Evolutionary conservation across 1,139 yeast species (phyloP).

Genomic region (Candida sp.): DNA sequence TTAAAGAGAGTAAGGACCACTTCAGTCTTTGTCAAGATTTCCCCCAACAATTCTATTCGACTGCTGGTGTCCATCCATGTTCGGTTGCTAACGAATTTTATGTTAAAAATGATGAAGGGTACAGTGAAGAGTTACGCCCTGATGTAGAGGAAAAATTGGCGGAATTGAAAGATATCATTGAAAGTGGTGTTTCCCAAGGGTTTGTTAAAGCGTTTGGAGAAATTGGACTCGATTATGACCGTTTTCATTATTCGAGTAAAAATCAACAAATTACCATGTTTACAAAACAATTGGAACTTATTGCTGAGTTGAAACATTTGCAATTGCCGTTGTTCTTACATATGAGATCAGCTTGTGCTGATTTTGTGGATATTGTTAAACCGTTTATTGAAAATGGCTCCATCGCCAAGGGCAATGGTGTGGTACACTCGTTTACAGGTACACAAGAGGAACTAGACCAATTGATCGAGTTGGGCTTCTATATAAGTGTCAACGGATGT

Average conservation of each 20-base stretch:
- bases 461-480: slow-evolving; percentile 58
- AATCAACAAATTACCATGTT: slow-evolving; percentile 69
- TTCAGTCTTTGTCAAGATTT: slow-evolving; percentile 29
- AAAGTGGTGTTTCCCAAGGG: slow-evolving; percentile 46
- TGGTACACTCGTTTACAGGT: slow-evolving; percentile 96
- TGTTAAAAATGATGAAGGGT: slow-evolving; percentile 13
- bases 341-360: slow-evolving; percentile 85
- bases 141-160: slow-evolving; percentile 36
- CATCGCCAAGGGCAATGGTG: slow-evolving; percentile 48
- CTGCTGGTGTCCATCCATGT: slow-evolving; percentile 97
- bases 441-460: slow-evolving; percentile 54
- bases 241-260: slow-evolving; percentile 71
- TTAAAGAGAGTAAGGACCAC: slow-evolving; percentile 56
- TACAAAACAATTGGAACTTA: slow-evolving; percentile 64
- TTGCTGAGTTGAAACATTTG: slow-evolving; percentile 43
- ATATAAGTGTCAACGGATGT: slow-evolving; percentile 88
- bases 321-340: slow-evolving; percentile 81
- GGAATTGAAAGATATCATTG: slow-evolving; percentile 47
- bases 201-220: slow-evolving; percentile 82
- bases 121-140: slow-evolving; percentile 19
- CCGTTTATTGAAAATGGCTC: slow-evolving; percentile 50
- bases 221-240: slow-evolving; percentile 89
- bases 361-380: slow-evolving; percentile 59
- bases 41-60: slow-evolving; percentile 47
- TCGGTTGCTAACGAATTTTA: slow-evolving; percentile 62